Base-by-base conservation (phyloP, 139 green algal genomes). In the Ulvella scutata region DNA sequence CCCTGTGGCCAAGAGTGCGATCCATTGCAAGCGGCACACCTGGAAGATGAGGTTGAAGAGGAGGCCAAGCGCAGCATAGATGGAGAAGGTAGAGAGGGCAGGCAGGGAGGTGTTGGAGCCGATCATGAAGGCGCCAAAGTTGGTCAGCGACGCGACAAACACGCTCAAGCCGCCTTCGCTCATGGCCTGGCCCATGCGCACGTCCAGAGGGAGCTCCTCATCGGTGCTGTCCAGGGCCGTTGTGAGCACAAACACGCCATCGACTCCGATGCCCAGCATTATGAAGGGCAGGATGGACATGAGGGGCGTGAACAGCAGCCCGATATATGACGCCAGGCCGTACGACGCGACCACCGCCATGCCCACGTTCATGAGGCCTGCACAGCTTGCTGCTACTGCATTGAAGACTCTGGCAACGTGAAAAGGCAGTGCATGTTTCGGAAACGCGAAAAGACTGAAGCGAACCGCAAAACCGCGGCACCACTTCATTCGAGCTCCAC, bases 191-290 rank as follows among this genome's bases (percentile, higher is more conserved):
- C 61, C 83, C 26, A 85, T 79, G 2, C 80, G 72, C 35, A 81
- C 60, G 34, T 72, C 62, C 4, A 78, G n/a, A 20, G 75, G 67
- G 2, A 79, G 72, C 26, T 59, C 61, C 28, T 35, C 34, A 37
- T 82, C 39, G 33, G 59, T 44, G 36, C 72, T 38, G 37, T 83
- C 79, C 44, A 82, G 85, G 26, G 77, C 44, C 3, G 73, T 74
- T 4, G 86, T 39, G 38, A 88, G 79, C 51, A 88, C 84, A 62
- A 87, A 88, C 20, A 78, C 80, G 75, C 85, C 83, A 61, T 89
- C 84, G 6, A 86, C 76, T 40, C 84, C 84, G 43, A 89, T 77
- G 29, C 84, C 82, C 29, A 89, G 59, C 62, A 89, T 43, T 40
- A 89, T 38, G 73, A 89, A 89, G 6, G 84, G 82, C 23, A 82